phyloP scores from a whole-genome alignment of 148 eudicot species.

The Vaccinium macrocarpon region DNA sequence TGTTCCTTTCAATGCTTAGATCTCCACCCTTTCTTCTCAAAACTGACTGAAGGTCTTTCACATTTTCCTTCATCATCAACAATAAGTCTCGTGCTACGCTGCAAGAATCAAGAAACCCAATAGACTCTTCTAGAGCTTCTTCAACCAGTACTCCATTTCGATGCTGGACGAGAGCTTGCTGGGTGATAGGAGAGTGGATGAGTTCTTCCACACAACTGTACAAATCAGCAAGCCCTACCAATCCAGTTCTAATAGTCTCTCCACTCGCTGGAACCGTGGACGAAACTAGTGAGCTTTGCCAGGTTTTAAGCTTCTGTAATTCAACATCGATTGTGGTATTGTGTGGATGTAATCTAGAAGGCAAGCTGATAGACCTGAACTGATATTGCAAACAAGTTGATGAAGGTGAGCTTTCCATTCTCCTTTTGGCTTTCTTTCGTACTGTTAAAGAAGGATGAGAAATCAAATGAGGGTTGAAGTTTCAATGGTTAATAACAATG shows the following conservation, averaged over 20 bases:
- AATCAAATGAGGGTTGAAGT: neutral
- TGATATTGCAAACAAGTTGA: conserved; percentile 18
- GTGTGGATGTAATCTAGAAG: conserved; percentile 37
- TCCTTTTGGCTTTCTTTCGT: neutral
- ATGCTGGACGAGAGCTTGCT: conserved; percentile 27
- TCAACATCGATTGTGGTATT: conserved; percentile 36
- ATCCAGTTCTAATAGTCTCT: conserved; percentile 33
- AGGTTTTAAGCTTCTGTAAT: conserved; percentile 42
- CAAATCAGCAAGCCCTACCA: conserved; percentile 45
- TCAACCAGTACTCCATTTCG: conserved; percentile 32
- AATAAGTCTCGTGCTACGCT: conserved; percentile 32
- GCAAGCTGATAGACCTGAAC: conserved; percentile 46
- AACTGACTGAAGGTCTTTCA: conserved; percentile 42
- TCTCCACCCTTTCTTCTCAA: conserved; percentile 40
- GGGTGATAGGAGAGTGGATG: conserved; percentile 26
- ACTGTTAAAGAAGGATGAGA: neutral
- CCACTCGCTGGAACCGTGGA: conserved; percentile 23
- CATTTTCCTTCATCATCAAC: conserved; percentile 36
- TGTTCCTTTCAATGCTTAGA: conserved; percentile 24
- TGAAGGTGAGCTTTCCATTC: conserved; percentile 16
- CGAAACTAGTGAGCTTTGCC: conserved; percentile 17
- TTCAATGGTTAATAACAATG: neutral
- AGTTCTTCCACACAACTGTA: conserved; percentile 46
- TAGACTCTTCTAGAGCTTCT: conserved; percentile 50
- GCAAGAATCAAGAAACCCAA: conserved; percentile 44